Base-by-base conservation (phyloP, 179 eudicot species). In the Beta corolliflora region DNA sequence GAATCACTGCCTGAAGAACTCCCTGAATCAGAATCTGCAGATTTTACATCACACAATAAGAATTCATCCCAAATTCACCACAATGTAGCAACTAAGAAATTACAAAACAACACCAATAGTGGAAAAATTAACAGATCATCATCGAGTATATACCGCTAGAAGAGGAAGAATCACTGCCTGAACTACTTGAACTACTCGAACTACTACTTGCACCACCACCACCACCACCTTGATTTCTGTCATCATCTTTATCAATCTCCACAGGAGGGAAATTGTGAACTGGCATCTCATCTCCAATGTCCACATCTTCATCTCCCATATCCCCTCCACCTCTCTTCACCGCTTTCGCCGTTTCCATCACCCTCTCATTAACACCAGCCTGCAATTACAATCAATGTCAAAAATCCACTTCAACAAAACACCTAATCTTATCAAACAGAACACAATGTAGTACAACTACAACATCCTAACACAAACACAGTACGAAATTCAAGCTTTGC, bases 21-120 rank as follows among this genome's bases (percentile, higher is more conserved):
- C 69, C 96, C 94, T 1, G 98, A 94, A 86, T 93, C 98, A 15
- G 98, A 91, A 91, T 89, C 98, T 94, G 94, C 83, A 89, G 70
- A 75, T 25, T 53, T 21, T 3, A 77, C 67, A 73, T 41, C 54
- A 66, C 16, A 75, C 56, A 68, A 36, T 63, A 21, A 75, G 66
- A 77, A 67, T 53, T 76, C 36, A 5, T 13, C n/a, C 3, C 58
- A 73, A 14, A 31, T 25, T 31, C 7, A 29, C 23, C n/a, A 77
- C 77, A 79, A 82, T 72, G 78, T n/a, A 46, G 73, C 79, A 16
- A 68, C 78, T 75, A 46, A 71, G 56, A 68, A 9, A 36, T 9
- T 31, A 10, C 76, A 65, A 18, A 16, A 58, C 56, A 58, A 45
- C 2, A 9, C 36, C 63, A 18, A 19, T 8, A 19, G 6, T 3